Evolutionary conservation across 805 yeast genomes (phyloP).

Genomic region (Kazachstania bromeliacearum): DNA sequence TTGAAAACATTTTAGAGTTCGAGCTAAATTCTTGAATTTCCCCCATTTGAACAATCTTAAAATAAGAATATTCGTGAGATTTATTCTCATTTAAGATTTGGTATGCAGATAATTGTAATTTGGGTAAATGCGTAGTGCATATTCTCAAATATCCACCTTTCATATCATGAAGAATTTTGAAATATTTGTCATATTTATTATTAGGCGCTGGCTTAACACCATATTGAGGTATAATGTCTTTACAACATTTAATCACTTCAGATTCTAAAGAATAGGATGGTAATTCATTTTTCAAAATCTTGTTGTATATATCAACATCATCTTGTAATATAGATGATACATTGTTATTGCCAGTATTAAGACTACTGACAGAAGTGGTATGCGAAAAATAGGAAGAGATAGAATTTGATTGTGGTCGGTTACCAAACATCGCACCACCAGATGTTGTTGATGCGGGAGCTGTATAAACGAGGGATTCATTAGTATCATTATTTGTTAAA

Average conservation of each 20-base stretch:
- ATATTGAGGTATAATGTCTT: not conserved
- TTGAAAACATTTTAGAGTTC: not conserved
- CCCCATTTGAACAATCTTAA: conserved; percentile 29
- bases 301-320: conserved; percentile 21
- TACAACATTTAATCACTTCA: not conserved
- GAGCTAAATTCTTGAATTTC: conserved; percentile 31
- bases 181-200: conserved; percentile 16
- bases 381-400: conserved; percentile 19
- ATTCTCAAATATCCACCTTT: conserved; percentile 31
- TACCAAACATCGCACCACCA: conserved; percentile 1
- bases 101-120: conserved; percentile 13
- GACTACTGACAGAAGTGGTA: conserved; percentile 4
- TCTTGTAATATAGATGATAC: conserved; percentile 9
- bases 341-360: conserved; percentile 5
- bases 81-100: conserved; percentile 16
- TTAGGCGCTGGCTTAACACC: not conserved
- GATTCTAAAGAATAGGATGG: conserved; percentile 1
- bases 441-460: not conserved
- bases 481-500: not conserved
- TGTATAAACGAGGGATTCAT: not conserved
- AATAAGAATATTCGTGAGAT: conserved; percentile 12
- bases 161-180: conserved; percentile 15
- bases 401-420: conserved; percentile 17
- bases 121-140: conserved; percentile 21
- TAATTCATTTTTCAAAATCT: conserved; percentile 12